Conservation (phyloP, 345 rosid species). For the Eucalyptus curtisii region DNA sequence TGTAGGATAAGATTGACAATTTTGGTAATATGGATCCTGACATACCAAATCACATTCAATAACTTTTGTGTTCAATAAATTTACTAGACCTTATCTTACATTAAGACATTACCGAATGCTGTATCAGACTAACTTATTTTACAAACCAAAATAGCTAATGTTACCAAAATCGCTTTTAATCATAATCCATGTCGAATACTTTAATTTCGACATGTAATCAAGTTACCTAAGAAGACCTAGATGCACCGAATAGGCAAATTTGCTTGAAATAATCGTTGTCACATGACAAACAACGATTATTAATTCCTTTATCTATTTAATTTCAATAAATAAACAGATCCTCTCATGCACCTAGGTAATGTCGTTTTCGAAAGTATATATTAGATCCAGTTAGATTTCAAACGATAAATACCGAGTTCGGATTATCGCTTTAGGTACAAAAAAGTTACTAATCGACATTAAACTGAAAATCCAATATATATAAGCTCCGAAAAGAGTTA, state of each 20-base stretch:
- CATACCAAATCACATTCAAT: not conserved
- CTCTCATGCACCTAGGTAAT: not conserved
- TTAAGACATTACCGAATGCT: not conserved
- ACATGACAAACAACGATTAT: not conserved
- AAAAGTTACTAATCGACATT: not conserved
- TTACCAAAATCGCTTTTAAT: not conserved
- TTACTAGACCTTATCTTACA: not conserved
- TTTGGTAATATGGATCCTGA: not conserved
- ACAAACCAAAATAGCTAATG: not conserved
- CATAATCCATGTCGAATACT: not conserved
- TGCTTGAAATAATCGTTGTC: not conserved
- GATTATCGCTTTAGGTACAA: not conserved
- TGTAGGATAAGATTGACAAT: not conserved
- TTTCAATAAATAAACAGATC: not conserved
- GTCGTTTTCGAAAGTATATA: not conserved
- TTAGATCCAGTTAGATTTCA: not conserved
- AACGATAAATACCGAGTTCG: fast-evolving
- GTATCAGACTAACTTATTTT: not conserved
- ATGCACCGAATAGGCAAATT: not conserved
- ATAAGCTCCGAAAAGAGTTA: not conserved
- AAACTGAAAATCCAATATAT: not conserved
- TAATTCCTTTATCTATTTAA: not conserved
- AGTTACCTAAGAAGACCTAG: not conserved
- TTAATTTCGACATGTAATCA: not conserved
- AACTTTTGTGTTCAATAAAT: not conserved